These are phyloP conservation scores for Schizothecium vesticola DNA, from an alignment of 495 filamentous ascomycete species.

Conservation along the genomic window DNA sequence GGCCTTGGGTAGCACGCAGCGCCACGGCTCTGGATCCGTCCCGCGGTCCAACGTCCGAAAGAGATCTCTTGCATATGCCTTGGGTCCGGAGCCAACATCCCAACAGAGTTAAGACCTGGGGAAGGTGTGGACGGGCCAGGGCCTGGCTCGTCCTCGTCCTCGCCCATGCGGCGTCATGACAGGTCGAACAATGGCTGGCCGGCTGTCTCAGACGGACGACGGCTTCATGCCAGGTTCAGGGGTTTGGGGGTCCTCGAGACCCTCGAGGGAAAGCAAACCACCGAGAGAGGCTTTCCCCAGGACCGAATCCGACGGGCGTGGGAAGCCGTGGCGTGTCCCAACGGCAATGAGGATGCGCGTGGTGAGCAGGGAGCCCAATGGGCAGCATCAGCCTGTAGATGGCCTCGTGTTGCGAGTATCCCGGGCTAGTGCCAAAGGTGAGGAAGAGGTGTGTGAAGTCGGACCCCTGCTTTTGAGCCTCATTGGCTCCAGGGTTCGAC, in stretches of 20 bases:
- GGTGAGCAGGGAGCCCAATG: conserved; percentile 15
- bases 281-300: conserved; percentile 14
- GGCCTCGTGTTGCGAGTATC: conserved; percentile 14
- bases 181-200: conserved; percentile 4
- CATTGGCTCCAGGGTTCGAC: conserved; percentile 29
- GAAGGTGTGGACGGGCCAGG: conserved; percentile 6
- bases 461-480: conserved; percentile 33
- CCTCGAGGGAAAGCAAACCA: background rate
- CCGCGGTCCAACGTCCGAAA: conserved; percentile 17
- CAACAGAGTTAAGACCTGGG: conserved; percentile 16
- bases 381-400: conserved; percentile 24
- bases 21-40: conserved; percentile 14
- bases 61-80: conserved; percentile 17
- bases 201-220: conserved; percentile 2
- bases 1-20: conserved; percentile 5
- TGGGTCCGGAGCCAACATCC: conserved; percentile 14
- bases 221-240: conserved; percentile 11
- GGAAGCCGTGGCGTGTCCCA: conserved; percentile 10
- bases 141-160: conserved; percentile 5
- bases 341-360: conserved; percentile 21
- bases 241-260: background rate
- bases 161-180: background rate
- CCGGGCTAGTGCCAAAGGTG: conserved; percentile 33
- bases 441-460: conserved; percentile 30
- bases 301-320: conserved; percentile 12